Percentiles rank a stretch among this genome's conserved stretches.
Evolutionary conservation across 768 basidiomycete genomes (phyloP).

Genomic region (Russula ochroleuca): DNA sequence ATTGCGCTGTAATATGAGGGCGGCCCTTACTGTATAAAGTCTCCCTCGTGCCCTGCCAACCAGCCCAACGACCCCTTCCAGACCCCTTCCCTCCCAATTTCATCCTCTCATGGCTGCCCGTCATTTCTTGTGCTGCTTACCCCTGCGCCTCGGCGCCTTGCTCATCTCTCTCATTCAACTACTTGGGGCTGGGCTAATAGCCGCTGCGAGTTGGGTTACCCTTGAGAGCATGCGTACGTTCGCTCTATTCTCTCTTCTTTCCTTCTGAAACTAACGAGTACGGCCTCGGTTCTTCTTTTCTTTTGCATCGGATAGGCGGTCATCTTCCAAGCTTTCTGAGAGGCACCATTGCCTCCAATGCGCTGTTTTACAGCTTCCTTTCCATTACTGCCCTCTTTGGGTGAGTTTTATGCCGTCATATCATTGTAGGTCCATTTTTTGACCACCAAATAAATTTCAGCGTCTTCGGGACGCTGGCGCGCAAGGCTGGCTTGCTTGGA

Average conservation of each 20-base stretch:
- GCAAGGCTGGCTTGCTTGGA: slow-evolving; percentile 18
- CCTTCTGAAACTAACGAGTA: too few relatives aligned
- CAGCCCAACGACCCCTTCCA: neutral
- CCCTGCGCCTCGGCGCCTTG: slow-evolving; percentile 26
- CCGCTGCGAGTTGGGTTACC: slow-evolving; percentile 12
- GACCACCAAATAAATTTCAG: neutral
- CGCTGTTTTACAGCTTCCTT: slow-evolving; percentile 5
- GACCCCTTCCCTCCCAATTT: neutral
- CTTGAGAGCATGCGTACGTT: slow-evolving; percentile 19
- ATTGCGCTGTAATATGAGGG: too few relatives aligned
- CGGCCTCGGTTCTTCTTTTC: neutral
- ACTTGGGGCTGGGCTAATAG: slow-evolving; percentile 9
- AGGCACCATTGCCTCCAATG: neutral
- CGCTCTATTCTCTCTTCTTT: too few relatives aligned
- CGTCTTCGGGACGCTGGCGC: slow-evolving; percentile 20
- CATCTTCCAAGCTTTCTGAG: slow-evolving; percentile 4
- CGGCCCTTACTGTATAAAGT: too few relatives aligned
- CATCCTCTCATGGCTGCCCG: slow-evolving; percentile 17
- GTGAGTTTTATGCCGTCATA: slow-evolving; percentile 1
- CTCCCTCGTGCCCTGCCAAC: too few relatives aligned
- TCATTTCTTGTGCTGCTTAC: slow-evolving; percentile 26
- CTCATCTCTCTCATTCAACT: slow-evolving; percentile 23
- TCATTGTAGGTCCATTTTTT: neutral
- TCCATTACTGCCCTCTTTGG: slow-evolving; percentile 18
- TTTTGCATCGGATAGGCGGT: slow-evolving; percentile 6